phyloP scores from a whole-genome alignment of 176 grass and related monocot species.

The Aegilops sharonensis region DNA sequence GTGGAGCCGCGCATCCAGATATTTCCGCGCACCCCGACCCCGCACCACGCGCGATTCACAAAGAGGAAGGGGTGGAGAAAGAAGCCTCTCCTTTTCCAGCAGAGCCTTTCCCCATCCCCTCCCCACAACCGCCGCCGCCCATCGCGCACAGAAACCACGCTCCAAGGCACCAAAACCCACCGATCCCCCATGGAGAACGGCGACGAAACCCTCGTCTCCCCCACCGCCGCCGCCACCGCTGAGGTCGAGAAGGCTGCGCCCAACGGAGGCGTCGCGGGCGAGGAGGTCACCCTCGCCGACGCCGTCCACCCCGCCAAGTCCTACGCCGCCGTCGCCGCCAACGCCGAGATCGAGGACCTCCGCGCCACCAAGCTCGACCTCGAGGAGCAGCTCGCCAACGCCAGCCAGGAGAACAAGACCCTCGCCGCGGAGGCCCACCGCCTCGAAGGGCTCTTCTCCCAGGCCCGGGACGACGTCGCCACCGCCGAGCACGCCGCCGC shows the following conservation, averaged over 20 bases:
- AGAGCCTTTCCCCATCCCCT: not conserved
- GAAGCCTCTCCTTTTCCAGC: not conserved
- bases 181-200: conserved; percentile 45
- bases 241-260: not conserved
- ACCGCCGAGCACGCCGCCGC: conserved; percentile 24
- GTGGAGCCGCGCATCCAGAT: not conserved
- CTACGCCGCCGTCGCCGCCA: conserved; percentile 42
- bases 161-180: conserved; percentile 34
- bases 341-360: conserved; percentile 51
- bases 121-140: not conserved
- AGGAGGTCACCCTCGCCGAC: conserved; percentile 8
- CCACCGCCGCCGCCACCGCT: conserved; percentile 10
- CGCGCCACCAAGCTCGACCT: conserved; percentile 38
- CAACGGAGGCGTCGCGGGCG: conserved; percentile 18
- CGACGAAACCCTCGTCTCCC: conserved; percentile 39
- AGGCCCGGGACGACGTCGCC: conserved; percentile 32
- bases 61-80: not conserved
- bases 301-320: conserved; percentile 26
- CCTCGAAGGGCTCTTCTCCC: conserved; percentile 36
- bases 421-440: conserved; percentile 26
- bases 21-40: not conserved
- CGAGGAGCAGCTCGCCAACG: conserved; percentile 44
- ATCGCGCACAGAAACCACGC: conserved; percentile 20
- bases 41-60: not conserved
- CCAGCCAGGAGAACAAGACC: conserved; percentile 22